These are phyloP conservation scores for Colletotrichum sansevieriae DNA, from an alignment of 2,329 filamentous ascomycete species.

Conservation along the genomic window DNA sequence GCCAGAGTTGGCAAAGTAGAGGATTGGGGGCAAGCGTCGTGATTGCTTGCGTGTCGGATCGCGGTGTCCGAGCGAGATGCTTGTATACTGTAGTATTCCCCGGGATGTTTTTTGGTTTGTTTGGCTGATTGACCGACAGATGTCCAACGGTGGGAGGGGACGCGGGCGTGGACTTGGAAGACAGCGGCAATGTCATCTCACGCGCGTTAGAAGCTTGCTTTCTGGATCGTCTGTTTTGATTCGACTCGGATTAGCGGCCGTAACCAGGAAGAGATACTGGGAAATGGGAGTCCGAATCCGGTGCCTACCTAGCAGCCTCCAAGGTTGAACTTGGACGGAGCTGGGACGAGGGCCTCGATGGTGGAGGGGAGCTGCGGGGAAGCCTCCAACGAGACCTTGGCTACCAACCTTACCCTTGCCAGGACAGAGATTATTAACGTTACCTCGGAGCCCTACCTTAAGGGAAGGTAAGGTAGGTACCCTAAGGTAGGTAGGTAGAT, in stretches of 20 bases:
- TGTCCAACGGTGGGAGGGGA: slow-evolving; percentile 19
- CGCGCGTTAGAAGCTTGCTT: slow-evolving; percentile 30
- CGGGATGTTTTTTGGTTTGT: not conserved
- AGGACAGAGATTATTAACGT: not conserved
- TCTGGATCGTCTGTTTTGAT: slow-evolving; percentile 29
- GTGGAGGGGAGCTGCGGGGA: slow-evolving; percentile 28
- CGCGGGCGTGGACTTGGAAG: slow-evolving; percentile 44
- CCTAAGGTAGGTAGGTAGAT: slow-evolving; percentile 12
- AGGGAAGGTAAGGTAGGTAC: too few relatives aligned
- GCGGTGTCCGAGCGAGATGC: slow-evolving; percentile 5
- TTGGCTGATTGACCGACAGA: slow-evolving; percentile 15
- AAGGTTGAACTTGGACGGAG: not conserved
- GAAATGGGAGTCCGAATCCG: slow-evolving; percentile 18
- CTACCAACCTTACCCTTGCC: not conserved
- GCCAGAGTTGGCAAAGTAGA: not conserved
- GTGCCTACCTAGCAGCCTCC: slow-evolving; percentile 14
- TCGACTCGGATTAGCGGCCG: slow-evolving; percentile 31
- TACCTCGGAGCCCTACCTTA: too few relatives aligned
- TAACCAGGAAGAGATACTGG: slow-evolving; percentile 21
- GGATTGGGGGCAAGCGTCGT: slow-evolving; percentile 19
- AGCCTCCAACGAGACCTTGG: slow-evolving; percentile 12
- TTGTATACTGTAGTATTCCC: not conserved
- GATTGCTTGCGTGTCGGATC: slow-evolving; percentile 29
- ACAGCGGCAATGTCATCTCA: slow-evolving; percentile 25
- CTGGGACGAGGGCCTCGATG: slow-evolving; percentile 23